Evolutionary conservation across 345 rosid genomes (phyloP).

Genomic region (Excoecaria cochinchinensis): DNA sequence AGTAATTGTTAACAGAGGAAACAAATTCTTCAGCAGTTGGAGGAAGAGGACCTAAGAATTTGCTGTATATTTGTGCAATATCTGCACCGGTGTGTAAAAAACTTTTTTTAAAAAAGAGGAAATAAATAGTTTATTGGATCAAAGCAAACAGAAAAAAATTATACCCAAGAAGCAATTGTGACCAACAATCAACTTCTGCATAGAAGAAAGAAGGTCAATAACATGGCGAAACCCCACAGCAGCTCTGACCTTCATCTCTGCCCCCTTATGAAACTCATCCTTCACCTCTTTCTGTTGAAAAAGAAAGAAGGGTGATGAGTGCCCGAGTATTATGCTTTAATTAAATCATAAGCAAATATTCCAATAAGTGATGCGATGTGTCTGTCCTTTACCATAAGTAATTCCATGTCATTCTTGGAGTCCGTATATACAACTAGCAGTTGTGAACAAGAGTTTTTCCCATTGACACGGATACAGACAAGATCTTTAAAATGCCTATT

Average conservation of each 20-base stretch:
- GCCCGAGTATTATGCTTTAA: background rate
- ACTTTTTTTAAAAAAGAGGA: slow-evolving; percentile 1
- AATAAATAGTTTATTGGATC: slow-evolving; percentile 19
- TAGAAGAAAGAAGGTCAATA: slow-evolving; percentile 82
- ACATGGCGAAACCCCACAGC: slow-evolving; percentile 88
- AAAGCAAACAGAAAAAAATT: slow-evolving; percentile 7
- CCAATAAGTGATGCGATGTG: background rate
- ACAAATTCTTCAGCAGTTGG: slow-evolving; percentile 68
- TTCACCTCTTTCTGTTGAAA: slow-evolving; percentile 64
- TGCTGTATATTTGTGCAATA: slow-evolving; percentile 81
- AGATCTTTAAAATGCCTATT: slow-evolving; percentile 79
- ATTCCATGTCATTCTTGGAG: slow-evolving; percentile 53
- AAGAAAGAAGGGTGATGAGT: background rate
- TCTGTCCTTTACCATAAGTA: slow-evolving; percentile 59
- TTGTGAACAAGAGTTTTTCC: slow-evolving; percentile 41
- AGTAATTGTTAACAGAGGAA: slow-evolving; percentile 50
- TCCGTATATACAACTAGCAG: slow-evolving; percentile 64
- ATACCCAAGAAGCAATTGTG: slow-evolving; percentile 93
- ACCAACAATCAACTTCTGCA: slow-evolving; percentile 81
- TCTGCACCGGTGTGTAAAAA: slow-evolving; percentile 43
- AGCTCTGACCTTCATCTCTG: slow-evolving; percentile 55
- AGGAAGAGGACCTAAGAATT: slow-evolving; percentile 84
- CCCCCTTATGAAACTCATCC: slow-evolving; percentile 49
- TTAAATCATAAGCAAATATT: background rate
- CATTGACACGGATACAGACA: slow-evolving; percentile 39